Evolutionary conservation across 2,329 filamentous ascomycete genomes (phyloP), one percentile per base, ranked within the genome.

Genomic region (Helicocarpus griseus): DNA sequence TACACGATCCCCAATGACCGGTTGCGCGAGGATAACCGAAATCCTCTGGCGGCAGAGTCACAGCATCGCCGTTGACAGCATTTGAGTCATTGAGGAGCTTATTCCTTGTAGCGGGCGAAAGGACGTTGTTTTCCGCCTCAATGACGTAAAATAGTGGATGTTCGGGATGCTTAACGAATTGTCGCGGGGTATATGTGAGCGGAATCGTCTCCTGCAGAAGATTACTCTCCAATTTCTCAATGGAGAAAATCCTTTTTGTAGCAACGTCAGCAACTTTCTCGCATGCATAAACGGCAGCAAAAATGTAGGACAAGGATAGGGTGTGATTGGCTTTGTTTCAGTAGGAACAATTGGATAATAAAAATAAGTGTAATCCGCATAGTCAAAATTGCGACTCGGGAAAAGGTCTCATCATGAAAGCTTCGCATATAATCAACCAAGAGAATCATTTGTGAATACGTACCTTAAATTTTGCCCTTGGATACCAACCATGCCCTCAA

Each of bases 341-440:
- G 89, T 83, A 95, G 89, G 89, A 95, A 95, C 89, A 95, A 95
- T 94, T 95, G 88, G 83, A 77, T 64, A 70, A 68, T 67, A 69
- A 68, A 71, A 66, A 65, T 47, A 47, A 63, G 60, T 63, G 69
- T 70, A 51, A 64, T 76, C 77, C 75, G 71, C 69, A 74, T 66
- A 48, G 66, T 63, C 65, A 61, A 47, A 7, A 56, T 54, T 50
- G 61, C 63, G 68, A 54, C 62, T 57, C 59, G 55, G 63, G 60
- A 61, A 56, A 54, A 66, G 57, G 77, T 77, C 69, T 87, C 85
- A 86, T 87, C 82, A 85, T 77, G 62, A 56, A 59, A 61, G 54
- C 41, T 47, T 47, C 21, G 50, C 33, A 50, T 33, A 43, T 17
- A n/a, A 36, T 41, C 35, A 50, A 49, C 31, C 35, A 29, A 33